Conservation (phyloP, 2,329 filamentous ascomycete genomes). For the Fusarium multiceps region DNA sequence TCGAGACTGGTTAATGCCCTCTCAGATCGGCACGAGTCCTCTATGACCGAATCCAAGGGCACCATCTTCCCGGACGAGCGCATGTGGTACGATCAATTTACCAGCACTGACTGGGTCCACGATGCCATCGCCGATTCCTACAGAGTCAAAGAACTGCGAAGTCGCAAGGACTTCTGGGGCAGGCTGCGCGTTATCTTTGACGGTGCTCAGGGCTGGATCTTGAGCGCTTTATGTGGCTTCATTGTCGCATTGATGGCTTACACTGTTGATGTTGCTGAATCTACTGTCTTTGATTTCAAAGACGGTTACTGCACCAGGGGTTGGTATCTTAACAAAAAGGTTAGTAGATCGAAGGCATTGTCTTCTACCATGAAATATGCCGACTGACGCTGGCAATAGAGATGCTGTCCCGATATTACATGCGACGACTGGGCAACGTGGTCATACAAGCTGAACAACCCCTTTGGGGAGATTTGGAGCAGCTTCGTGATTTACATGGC, state of each 20-base stretch:
- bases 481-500: constrained; percentile 82
- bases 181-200: constrained; percentile 81
- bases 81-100: constrained; percentile 99
- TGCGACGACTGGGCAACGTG: constrained; percentile 69
- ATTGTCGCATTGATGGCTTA: constrained; percentile 89
- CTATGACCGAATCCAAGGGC: constrained; percentile 70
- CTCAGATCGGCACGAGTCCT: constrained; percentile 65
- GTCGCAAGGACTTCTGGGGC: constrained; percentile 86
- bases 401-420: constrained; percentile 65
- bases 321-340: constrained; percentile 81
- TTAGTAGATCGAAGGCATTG: constrained; percentile 45
- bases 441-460: constrained; percentile 61
- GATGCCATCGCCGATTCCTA: constrained; percentile 96
- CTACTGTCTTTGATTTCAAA: constrained; percentile 88
- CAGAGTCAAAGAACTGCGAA: constrained; percentile 84
- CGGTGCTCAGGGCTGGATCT: constrained; percentile 90
- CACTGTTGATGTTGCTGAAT: constrained; percentile 87
- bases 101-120: constrained; percentile 97
- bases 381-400: constrained; percentile 49
- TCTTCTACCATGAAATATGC: not conserved
- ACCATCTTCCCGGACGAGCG: constrained; percentile 82
- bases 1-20: constrained; percentile 72
- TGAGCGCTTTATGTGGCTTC: constrained; percentile 89
- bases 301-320: constrained; percentile 80
- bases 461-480: constrained; percentile 68